Evolutionary conservation across 441 rosid genomes (phyloP), one percentile per base, ranked within the genome.

Genomic region (Cnidoscolus chayamansa): DNA sequence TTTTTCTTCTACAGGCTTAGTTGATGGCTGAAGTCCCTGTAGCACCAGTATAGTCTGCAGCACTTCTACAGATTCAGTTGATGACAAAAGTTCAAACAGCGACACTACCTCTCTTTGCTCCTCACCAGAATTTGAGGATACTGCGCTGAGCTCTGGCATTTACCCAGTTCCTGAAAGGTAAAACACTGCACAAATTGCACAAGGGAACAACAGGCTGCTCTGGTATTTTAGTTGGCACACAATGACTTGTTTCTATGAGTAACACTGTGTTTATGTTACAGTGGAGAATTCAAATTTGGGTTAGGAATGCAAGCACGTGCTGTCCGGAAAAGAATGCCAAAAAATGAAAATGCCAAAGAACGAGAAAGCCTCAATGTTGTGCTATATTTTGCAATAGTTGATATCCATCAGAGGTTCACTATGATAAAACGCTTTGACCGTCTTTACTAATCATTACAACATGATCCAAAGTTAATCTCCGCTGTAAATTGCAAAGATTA

Each of bases 401-500:
- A 90, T 67, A 75, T 80, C 60, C 84, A 78, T 69, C 84, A 85
- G 71, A 78, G 79, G 60, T 87, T 86, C 67, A 66, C 65, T 60
- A 70, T 90, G 78, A 70, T 7, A 43, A 88, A 90, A 80, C 79
- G 82, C 30, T 32, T 88, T 6, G 88, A 84, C 74, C 93, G 81
- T 54, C 72, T 79, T 53, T 85, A 79, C 88, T 88, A 88, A 76
- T 81, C 89, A 7, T 49, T 85, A 62, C 87, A 85, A 49, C 76
- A 77, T 17, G 82, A 70, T 72, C 71, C 87, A 16, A 80, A 78
- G 81, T 81, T 80, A 45, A 86, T 89, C 49, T 75, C 91, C 11
- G 84, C 96, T 16, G 81, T 83, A 11, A 79, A 83, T 67, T 88
- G 90, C 4, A 82, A 72, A 76, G 72, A 70, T 10, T 90, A 83